Evolutionary conservation across 768 basidiomycete genomes (phyloP).

Genomic region (Trametes cinnabarina): DNA sequence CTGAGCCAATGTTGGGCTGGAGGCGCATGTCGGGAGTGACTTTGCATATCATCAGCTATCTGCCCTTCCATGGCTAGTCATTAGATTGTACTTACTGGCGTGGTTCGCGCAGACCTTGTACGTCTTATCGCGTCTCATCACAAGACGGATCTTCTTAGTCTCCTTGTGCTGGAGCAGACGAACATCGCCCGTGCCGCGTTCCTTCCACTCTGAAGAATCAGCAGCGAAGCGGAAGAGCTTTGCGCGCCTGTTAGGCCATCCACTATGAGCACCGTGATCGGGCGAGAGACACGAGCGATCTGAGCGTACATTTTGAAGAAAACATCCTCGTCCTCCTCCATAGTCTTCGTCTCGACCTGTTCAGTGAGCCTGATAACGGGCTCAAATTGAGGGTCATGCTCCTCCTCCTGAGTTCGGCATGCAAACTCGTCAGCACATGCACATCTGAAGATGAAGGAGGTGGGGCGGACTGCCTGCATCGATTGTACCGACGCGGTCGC

Average conservation of each 20-base stretch:
- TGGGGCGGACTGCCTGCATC: slow-evolving; percentile 29
- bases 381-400: slow-evolving; percentile 88
- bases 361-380: slow-evolving; percentile 96
- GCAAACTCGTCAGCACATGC: slow-evolving; percentile 16
- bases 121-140: slow-evolving; percentile 99
- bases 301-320: slow-evolving; percentile 90
- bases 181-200: slow-evolving; percentile 94
- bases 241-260: slow-evolving; percentile 69
- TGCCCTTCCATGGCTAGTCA: slow-evolving; percentile 7
- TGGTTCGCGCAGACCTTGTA: slow-evolving; percentile 99
- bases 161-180: slow-evolving; percentile 88
- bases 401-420: slow-evolving; percentile 52
- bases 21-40: slow-evolving; percentile 90
- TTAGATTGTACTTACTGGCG: slow-evolving; percentile 53
- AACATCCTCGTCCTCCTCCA: slow-evolving; percentile 90
- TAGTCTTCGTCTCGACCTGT: slow-evolving; percentile 91
- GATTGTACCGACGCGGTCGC: slow-evolving; percentile 18
- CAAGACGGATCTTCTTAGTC: slow-evolving; percentile 88
- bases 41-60: slow-evolving; percentile 31
- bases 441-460: slow-evolving; percentile 13
- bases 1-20: slow-evolving; percentile 97
- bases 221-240: slow-evolving; percentile 96
- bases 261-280: background rate
- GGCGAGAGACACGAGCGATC: slow-evolving; percentile 28
- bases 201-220: slow-evolving; percentile 88